Evolutionary conservation across 768 basidiomycete species (phyloP).

Genomic region (Termitomyces bulborhizus): DNA sequence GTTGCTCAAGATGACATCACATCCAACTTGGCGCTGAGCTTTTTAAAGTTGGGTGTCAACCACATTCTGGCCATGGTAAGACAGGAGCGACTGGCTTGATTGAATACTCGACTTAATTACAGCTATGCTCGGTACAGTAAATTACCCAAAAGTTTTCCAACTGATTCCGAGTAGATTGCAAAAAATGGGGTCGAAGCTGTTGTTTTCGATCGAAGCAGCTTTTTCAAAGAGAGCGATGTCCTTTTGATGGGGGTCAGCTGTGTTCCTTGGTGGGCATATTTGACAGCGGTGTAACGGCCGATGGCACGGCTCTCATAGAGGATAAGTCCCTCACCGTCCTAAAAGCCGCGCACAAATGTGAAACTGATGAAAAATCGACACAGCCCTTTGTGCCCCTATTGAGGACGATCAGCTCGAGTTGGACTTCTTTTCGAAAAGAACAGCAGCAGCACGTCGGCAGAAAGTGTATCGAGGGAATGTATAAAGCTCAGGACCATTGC

Average conservation of each 20-base stretch:
- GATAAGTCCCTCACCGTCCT: conserved; percentile 59
- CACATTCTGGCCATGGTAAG: neutral
- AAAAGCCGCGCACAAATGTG: neutral
- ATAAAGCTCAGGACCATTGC: conserved; percentile 31
- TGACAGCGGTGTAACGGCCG: conserved; percentile 49
- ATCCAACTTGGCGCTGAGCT: conserved; percentile 36
- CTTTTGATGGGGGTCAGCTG: conserved; percentile 39
- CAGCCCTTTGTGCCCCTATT: conserved; percentile 25
- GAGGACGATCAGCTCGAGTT: conserved; percentile 36
- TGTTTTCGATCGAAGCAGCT: conserved; percentile 44
- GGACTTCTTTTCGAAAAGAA: conserved; percentile 42
- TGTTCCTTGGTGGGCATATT: conserved; percentile 47
- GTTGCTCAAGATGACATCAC: conserved; percentile 52
- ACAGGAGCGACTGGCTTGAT: neutral
- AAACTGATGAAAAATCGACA: neutral
- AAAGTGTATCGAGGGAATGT: conserved; percentile 29
- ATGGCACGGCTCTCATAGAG: conserved; percentile 66
- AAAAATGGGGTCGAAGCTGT: conserved; percentile 47
- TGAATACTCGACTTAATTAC: neutral
- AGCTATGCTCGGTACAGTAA: neutral
- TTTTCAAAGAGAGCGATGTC: conserved; percentile 43
- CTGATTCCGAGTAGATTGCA: conserved; percentile 36
- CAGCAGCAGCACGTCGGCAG: conserved; percentile 38
- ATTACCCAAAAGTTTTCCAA: no score
- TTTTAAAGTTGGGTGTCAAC: conserved; percentile 17